Percentiles rank a stretch among this genome's conserved stretches.
These are phyloP conservation scores for Alternaria hordeiaustralica DNA, from an alignment of 2,329 filamentous ascomycete genomes.

Conservation along the genomic window DNA sequence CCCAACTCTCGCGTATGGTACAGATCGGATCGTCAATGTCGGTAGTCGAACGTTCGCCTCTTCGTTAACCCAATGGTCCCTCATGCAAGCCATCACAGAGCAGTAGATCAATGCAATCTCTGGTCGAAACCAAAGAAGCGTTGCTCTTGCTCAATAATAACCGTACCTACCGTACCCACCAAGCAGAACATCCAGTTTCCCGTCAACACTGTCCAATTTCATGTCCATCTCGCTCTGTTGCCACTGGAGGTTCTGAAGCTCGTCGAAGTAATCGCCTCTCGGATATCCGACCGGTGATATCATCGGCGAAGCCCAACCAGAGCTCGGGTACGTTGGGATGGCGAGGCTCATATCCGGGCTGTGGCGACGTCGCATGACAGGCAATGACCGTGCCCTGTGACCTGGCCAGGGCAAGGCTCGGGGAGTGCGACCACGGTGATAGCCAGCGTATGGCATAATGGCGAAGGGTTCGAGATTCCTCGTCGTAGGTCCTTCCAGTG, in stretches of 20 bases:
- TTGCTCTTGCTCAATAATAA: neutral
- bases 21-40: neutral
- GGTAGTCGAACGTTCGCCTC: neutral
- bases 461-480: neutral
- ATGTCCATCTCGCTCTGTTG: neutral
- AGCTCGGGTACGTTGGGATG: neutral
- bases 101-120: neutral
- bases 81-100: neutral
- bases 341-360: conserved; percentile 1
- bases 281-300: neutral
- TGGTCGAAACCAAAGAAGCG: neutral
- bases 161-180: neutral
- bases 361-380: neutral
- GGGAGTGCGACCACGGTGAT: neutral
- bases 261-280: neutral
- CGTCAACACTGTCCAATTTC: neutral
- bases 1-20: neutral
- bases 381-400: conserved; percentile 1
- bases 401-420: neutral
- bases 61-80: neutral
- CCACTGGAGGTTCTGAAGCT: neutral
- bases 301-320: neutral
- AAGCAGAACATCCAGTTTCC: neutral
- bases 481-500: neutral
- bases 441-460: neutral